phyloP scores from a whole-genome alignment of 257 asterid genomes.

The Nicotiana sylvestris region DNA sequence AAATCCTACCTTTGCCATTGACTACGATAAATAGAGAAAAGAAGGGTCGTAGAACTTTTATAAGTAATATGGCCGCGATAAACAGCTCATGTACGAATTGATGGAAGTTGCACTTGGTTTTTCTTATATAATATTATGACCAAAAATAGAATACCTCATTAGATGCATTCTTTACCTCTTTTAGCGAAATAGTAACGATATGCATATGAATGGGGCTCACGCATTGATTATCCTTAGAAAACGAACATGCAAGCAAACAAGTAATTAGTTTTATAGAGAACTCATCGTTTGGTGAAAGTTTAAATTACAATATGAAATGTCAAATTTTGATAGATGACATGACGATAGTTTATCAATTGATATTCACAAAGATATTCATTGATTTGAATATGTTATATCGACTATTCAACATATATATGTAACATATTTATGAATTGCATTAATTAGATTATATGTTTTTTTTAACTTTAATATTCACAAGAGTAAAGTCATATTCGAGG shows the following conservation, averaged over 20 bases:
- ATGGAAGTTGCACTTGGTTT: constrained; percentile 1
- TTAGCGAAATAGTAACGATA: background rate
- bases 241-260: background rate
- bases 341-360: background rate
- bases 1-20: no score
- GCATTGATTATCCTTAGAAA: background rate
- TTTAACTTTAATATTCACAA: no score
- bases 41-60: no score
- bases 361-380: background rate
- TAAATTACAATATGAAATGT: no score
- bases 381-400: background rate
- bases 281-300: background rate
- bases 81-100: background rate
- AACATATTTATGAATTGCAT: background rate
- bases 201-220: background rate
- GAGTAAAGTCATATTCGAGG: no score
- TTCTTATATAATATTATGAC: background rate
- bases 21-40: no score
- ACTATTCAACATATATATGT: background rate
- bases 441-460: no score
- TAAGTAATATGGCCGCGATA: no score
- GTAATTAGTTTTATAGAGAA: background rate
- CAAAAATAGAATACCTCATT: background rate
- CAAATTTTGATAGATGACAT: background rate
- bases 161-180: constrained; percentile 2